Evolutionary conservation across 495 filamentous ascomycete species (phyloP).

Genomic region (Lophium mytilinum): DNA sequence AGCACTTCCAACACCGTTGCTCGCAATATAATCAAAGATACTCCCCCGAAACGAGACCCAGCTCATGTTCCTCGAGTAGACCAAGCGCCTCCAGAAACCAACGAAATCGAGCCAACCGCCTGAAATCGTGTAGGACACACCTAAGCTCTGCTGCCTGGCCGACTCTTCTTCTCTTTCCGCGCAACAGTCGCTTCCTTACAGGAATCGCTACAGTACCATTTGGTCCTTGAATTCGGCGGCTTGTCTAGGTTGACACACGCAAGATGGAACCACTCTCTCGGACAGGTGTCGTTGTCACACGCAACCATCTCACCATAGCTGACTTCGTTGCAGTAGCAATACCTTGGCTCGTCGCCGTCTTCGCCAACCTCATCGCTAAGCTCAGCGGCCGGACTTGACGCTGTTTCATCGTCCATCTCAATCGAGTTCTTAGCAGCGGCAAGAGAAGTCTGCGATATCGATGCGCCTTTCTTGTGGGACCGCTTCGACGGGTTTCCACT

Average conservation of each 20-base stretch:
- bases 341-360: slow-evolving; percentile 74
- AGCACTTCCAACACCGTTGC: too few species aligned
- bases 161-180: slow-evolving; percentile 8
- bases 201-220: slow-evolving; percentile 25
- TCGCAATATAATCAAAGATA: too few species aligned
- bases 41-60: too few species aligned
- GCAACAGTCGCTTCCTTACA: slow-evolving; percentile 14
- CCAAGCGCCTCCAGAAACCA: too few species aligned
- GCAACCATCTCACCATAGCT: slow-evolving; percentile 97
- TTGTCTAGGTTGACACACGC: slow-evolving; percentile 82
- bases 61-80: too few species aligned
- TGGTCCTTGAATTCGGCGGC: slow-evolving; percentile 55
- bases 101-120: too few species aligned
- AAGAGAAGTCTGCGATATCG: not conserved
- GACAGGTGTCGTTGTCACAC: slow-evolving; percentile 84
- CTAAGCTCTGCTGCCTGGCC: slow-evolving; percentile 12
- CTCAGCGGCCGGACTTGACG: slow-evolving; percentile 16
- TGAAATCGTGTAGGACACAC: too few species aligned
- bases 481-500: slow-evolving; percentile 11
- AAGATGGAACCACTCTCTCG: slow-evolving; percentile 93
- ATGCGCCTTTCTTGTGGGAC: slow-evolving; percentile 14
- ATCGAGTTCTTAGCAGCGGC: slow-evolving; percentile 4
- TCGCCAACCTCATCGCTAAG: slow-evolving; percentile 40
- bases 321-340: slow-evolving; percentile 88
- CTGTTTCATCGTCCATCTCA: not conserved